These are phyloP conservation scores for Parachaetomium inaequale DNA, from an alignment of 495 filamentous ascomycete genomes.

Conservation along the genomic window DNA sequence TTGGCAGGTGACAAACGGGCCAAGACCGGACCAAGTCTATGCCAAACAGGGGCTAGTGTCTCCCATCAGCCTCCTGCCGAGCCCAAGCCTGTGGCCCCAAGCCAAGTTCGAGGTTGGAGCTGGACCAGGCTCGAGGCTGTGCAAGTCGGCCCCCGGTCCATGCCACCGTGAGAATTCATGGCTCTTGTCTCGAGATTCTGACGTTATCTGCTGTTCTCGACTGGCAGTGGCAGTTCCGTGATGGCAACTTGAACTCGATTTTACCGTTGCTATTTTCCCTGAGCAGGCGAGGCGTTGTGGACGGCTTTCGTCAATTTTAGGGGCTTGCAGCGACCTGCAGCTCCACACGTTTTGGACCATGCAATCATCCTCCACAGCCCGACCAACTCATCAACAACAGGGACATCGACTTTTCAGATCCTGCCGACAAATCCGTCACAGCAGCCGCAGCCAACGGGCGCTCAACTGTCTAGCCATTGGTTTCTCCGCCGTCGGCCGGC, in stretches of 20 bases:
- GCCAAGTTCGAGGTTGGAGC: too few species aligned
- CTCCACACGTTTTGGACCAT: conserved; percentile 1
- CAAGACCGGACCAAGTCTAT: not conserved
- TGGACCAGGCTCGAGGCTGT: conserved; percentile 15
- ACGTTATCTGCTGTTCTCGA: not conserved
- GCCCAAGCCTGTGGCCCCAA: not conserved
- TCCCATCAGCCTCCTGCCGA: conserved; percentile 12
- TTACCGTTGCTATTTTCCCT: not conserved
- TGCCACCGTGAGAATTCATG: not conserved
- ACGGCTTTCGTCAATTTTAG: not conserved
- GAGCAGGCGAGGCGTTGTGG: not conserved
- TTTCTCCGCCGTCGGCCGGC: not conserved
- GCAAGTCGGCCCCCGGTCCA: not conserved
- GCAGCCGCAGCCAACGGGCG: not conserved
- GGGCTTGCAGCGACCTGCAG: not conserved
- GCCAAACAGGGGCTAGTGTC: conserved; percentile 19
- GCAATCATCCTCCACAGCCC: not conserved
- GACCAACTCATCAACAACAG: not conserved
- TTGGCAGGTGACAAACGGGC: conserved; percentile 10
- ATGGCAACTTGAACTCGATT: not conserved
- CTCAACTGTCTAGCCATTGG: not conserved
- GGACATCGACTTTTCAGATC: not conserved
- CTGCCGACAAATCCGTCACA: not conserved
- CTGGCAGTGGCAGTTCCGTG: not conserved
- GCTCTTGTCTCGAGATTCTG: not conserved